These are phyloP conservation scores for Echites panduratus DNA, from an alignment of 257 asterid species.

Conservation along the genomic window DNA sequence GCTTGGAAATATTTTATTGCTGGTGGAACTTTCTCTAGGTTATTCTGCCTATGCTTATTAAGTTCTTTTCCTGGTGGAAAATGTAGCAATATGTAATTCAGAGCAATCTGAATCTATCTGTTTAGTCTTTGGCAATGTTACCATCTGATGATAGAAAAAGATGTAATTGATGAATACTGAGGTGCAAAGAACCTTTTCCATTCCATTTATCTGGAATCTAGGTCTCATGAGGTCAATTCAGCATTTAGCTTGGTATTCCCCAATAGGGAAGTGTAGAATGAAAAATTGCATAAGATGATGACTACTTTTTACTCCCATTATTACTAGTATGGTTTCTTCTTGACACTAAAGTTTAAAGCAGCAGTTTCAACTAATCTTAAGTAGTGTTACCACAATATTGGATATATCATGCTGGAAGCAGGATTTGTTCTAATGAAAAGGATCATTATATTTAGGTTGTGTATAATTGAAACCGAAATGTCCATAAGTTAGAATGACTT, in stretches of 20 bases:
- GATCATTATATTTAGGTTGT: not conserved
- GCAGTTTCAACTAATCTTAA: not conserved
- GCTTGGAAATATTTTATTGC: not conserved
- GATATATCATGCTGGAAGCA: not conserved
- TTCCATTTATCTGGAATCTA: not conserved
- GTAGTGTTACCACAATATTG: not conserved
- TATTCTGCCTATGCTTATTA: not conserved
- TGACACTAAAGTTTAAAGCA: not conserved
- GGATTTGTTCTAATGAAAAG: not conserved
- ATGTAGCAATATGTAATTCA: not conserved
- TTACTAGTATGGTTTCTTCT: not conserved
- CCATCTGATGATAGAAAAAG: not conserved
- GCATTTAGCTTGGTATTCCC: not conserved
- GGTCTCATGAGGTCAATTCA: not conserved
- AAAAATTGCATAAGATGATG: not conserved
- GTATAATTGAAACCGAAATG: not conserved
- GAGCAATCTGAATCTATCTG: not conserved
- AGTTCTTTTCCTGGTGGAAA: not conserved
- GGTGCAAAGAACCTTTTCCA: not conserved
- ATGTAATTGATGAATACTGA: not conserved
- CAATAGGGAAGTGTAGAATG: not conserved
- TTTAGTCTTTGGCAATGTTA: not conserved
- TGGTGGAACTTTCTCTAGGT: not conserved
- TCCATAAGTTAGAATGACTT: not conserved
- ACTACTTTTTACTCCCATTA: not conserved